Percentiles rank a stretch among this genome's conserved stretches.
phyloP scores from a whole-genome alignment of 768 basidiomycete genomes.

The Boletus reticuloceps region DNA sequence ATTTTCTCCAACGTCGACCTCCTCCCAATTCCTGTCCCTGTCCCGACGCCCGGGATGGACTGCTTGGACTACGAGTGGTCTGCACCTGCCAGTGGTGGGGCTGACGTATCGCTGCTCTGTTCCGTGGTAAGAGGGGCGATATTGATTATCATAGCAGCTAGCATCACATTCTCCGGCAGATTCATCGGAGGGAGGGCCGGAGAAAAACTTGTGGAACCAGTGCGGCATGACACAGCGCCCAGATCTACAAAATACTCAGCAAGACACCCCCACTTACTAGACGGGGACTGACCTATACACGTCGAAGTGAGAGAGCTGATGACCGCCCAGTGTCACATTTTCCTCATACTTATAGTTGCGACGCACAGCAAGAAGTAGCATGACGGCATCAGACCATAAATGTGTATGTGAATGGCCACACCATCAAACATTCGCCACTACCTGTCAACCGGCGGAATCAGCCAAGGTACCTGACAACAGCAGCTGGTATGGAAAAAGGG shows the following conservation, averaged over 20 bases:
- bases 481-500: too few relatives aligned
- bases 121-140: conserved; percentile 14
- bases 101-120: conserved; percentile 22
- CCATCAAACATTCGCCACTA: too few relatives aligned
- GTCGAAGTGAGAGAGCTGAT: not conserved
- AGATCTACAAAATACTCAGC: not conserved
- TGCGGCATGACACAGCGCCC: too few relatives aligned
- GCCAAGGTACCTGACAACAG: too few relatives aligned
- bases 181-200: too few relatives aligned
- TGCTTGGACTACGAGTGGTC: conserved; percentile 21
- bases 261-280: not conserved
- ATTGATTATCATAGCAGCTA: conserved; percentile 18
- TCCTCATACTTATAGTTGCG: conserved; percentile 1
- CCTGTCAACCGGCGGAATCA: too few relatives aligned
- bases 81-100: conserved; percentile 22
- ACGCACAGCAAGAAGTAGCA: too few relatives aligned
- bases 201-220: too few relatives aligned
- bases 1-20: not conserved
- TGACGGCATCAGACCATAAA: too few relatives aligned
- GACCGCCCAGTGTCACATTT: too few relatives aligned
- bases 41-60: conserved; percentile 4
- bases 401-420: too few relatives aligned
- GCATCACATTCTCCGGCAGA: too few relatives aligned
- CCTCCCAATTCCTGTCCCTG: not conserved
- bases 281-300: conserved; percentile 4